These are phyloP conservation scores for Viola odorata DNA, from an alignment of 345 rosid genomes.

Conservation along the genomic window DNA sequence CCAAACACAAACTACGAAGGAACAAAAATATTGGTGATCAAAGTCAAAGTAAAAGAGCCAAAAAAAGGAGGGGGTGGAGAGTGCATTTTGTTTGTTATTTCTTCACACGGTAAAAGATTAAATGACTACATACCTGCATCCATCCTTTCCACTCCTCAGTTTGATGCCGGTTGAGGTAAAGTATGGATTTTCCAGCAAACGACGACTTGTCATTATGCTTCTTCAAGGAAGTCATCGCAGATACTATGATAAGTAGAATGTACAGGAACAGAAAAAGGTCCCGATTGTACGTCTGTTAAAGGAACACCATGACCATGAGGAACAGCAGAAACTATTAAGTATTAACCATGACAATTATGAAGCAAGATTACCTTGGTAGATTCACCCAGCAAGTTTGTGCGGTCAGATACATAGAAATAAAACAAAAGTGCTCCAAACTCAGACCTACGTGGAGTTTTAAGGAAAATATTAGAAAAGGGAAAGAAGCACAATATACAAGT, in stretches of 20 bases:
- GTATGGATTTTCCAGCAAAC: conserved; percentile 68
- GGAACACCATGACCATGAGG: conserved; percentile 13
- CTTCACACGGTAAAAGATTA: background rate
- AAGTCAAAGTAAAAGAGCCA: background rate
- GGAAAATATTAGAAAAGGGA: conserved; percentile 8
- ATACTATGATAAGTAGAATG: conserved; percentile 74
- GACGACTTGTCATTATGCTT: conserved; percentile 75
- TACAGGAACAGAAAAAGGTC: conserved; percentile 92
- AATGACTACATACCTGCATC: conserved; percentile 83
- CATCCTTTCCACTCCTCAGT: conserved; percentile 99
- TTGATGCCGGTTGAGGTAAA: conserved; percentile 85
- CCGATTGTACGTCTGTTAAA: conserved; percentile 80
- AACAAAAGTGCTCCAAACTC: conserved; percentile 71
- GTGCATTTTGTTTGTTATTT: background rate
- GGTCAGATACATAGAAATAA: conserved; percentile 79
- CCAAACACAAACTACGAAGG: background rate
- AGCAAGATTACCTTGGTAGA: conserved; percentile 61
- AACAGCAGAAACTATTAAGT: conserved; percentile 8
- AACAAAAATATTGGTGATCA: background rate
- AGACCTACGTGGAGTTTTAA: conserved; percentile 47
- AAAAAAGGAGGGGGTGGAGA: background rate
- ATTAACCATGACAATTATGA: background rate
- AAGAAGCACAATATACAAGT: background rate
- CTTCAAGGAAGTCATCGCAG: conserved; percentile 81
- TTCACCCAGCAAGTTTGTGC: conserved; percentile 64